Evolutionary conservation across 1,284 basidiomycete species (phyloP), one percentile per base, ranked within the genome.

Genomic region (Grifola frondosa): DNA sequence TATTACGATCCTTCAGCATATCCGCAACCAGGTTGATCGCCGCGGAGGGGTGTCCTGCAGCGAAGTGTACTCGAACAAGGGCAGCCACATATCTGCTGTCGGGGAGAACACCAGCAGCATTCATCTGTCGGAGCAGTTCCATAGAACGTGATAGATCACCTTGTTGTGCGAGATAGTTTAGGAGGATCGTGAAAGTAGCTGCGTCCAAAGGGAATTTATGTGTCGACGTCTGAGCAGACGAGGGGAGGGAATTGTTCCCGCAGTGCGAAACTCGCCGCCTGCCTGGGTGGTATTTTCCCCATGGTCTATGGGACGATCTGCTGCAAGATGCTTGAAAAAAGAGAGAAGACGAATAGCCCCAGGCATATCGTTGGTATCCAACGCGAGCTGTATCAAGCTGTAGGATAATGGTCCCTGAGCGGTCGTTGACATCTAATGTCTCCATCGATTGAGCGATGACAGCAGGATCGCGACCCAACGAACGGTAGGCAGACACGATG

Each of bases 131-230:
- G 34, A 82, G 62, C 30, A 84, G 62, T 21, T 62, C 58, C 36
- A 76, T 57, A 8, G 77, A 71, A 30, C 68, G 68, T n/a, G 65
- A 46, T 17, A 78, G 61, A 51, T 81, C 71, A 24, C 64, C 63
- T 29, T 65, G 65, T 15, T 55, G 62, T n/a, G 75, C 73, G 38
- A 80, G 61, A 50, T 80, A 71, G 54, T 80, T 75, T 58, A 88
- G 75, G 48, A 86, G 70, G 23, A 83, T 76, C 9, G 78, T 75
- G 63, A 79, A 85, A 2, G 86, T 89, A 9, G 69, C 67, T 6
- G 74, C 68, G 52, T 84, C 75, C 15, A 48, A 17, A 11, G 34
- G 16, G 25, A 35, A 16, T 12, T n/a, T n/a, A n/a, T 28, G 11
- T 16, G 37, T 12, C 81, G 78, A 30, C 43, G 44, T 22, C 77